Base-by-base conservation (phyloP, 2,329 filamentous ascomycete genomes). In the Colletotrichum limetticola region DNA sequence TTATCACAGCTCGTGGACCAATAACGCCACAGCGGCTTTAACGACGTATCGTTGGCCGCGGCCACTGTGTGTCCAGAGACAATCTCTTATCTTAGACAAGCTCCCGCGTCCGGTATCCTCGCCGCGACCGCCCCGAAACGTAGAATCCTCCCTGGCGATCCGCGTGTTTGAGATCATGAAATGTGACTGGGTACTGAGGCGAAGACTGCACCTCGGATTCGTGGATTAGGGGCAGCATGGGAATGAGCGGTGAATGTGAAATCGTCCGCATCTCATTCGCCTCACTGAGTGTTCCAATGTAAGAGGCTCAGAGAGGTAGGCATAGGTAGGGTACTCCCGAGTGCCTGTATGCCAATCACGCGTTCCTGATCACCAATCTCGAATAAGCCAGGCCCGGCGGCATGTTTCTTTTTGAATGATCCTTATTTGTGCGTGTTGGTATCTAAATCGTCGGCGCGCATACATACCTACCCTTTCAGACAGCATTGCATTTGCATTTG, bases 221-320 rank as follows among this genome's bases (percentile, higher is more conserved):
- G 53, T 12, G 26, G 53, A 28, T 56, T 56, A 19, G 19, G 42
- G 26, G 26, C 19, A 14, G 19, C 19, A 22, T 11, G 3, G 46
- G 60, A 65, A 70, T 70, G 55, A 72, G 70, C 70, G 70, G 70
- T 70, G 70, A 70, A 12, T 19, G n/a, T 56, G 22, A 53, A 69
- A 30, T n/a, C 60, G 53, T 14, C 28, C 22, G n/a, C 67, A 16
- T n/a, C 42, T 22, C 55, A 56, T 61, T 65, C 66, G 66, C 35
- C 62, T 26, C 46, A 9, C 30, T 35, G 6, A 49, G 28, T 19
- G 16, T 42, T 55, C 61, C 22, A 58, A 66, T 66, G 5, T 24
- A 53, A 11, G 56, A 32, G 9, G 12, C 30, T 19, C 37, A 42
- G 37, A 42, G 14, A 16, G 37, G 14, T 42, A 42, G 37, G 42